phyloP scores from a whole-genome alignment of 164 flowering plant species.

The Stephania cephalantha region DNA sequence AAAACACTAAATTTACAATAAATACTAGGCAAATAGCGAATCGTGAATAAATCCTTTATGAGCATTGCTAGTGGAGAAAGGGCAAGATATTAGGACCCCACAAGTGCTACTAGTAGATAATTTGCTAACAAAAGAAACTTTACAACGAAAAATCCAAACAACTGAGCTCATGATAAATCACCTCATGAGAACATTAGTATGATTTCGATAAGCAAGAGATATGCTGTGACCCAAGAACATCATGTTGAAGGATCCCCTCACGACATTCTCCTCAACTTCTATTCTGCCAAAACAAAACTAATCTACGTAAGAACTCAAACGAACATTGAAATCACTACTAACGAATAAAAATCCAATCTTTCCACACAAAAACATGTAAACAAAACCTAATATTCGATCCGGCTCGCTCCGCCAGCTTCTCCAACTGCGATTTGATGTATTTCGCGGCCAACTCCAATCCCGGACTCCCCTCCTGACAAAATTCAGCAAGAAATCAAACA shows the following conservation, averaged over 20 bases:
- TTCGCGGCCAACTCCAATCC: constrained; percentile 72
- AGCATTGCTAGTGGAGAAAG: not conserved
- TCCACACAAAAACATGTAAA: constrained; percentile 3
- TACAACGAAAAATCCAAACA: not conserved
- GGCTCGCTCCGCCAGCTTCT: constrained; percentile 59
- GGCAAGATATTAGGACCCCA: not conserved
- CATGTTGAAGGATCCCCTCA: constrained; percentile 92
- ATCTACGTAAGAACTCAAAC: not conserved
- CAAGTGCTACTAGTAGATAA: not conserved
- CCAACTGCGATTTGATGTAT: constrained; percentile 63
- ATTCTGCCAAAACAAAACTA: constrained; percentile 44
- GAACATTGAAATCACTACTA: not conserved
- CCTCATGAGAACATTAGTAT: constrained; percentile 78
- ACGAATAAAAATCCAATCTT: not conserved
- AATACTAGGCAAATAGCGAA: not conserved
- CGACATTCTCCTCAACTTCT: constrained; percentile 69
- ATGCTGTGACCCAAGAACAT: constrained; percentile 75
- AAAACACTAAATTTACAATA: not conserved
- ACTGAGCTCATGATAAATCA: constrained; percentile 12
- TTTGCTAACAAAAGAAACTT: not conserved
- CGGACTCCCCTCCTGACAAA: constrained; percentile 72
- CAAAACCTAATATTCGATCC: constrained; percentile 51
- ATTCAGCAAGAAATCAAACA: not conserved
- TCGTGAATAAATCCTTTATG: not conserved
- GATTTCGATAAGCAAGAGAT: constrained; percentile 75